Conservation (phyloP, 768 basidiomycete species). For the Pulveroboletus sp. region DNA sequence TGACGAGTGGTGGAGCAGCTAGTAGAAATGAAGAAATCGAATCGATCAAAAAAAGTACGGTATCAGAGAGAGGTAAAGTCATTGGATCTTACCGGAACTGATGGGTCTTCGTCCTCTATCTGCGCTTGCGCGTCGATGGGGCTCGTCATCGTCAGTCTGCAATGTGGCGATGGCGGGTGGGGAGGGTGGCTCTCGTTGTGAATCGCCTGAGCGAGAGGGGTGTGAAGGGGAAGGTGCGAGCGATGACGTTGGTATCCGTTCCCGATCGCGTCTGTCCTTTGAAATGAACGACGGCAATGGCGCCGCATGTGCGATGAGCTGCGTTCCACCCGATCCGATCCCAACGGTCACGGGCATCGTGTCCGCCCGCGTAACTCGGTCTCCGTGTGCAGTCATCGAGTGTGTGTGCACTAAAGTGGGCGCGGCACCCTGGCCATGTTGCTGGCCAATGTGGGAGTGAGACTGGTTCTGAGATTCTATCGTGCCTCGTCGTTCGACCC, state of each 20-base stretch:
- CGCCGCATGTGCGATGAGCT: conserved; percentile 20
- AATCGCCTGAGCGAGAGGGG: conserved; percentile 8
- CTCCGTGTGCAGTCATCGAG: conserved; percentile 17
- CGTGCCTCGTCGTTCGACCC: conserved; percentile 70
- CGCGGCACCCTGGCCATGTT: conserved; percentile 1
- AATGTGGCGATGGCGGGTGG: conserved; percentile 31
- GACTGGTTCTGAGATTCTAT: conserved; percentile 39
- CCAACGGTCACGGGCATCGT: conserved; percentile 30
- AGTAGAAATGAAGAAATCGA: neutral
- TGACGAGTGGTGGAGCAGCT: conserved; percentile 15
- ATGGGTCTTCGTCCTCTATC: conserved; percentile 29
- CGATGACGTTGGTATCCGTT: conserved; percentile 22
- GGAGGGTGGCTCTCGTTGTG: conserved; percentile 29
- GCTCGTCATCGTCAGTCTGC: conserved; percentile 24
- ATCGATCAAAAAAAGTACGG: conserved; percentile 4
- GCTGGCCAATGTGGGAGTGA: conserved; percentile 15
- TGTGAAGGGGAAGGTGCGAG: conserved; percentile 18
- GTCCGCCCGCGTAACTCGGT: conserved; percentile 25
- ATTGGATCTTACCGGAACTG: conserved; percentile 21
- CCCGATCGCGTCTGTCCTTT: conserved; percentile 27
- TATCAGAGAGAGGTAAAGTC: neutral
- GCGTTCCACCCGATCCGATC: conserved; percentile 24
- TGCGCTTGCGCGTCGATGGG: conserved; percentile 15
- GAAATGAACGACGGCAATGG: conserved; percentile 23
- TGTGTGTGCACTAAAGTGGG: conserved; percentile 16